These are phyloP conservation scores for Soucietia sequanensis DNA, from an alignment of 805 yeast species.

Conservation along the genomic window DNA sequence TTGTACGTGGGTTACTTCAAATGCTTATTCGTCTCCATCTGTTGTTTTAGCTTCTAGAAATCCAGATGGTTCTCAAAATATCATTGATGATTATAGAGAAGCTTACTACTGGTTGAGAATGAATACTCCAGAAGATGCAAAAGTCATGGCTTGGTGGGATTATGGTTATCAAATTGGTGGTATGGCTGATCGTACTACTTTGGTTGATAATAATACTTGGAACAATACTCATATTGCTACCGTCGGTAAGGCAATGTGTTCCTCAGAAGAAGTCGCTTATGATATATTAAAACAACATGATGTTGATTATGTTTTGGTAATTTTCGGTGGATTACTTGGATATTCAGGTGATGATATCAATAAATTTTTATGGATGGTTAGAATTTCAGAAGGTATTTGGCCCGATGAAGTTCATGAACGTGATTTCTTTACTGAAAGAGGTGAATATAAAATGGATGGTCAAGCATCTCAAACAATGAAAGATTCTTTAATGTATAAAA, in stretches of 20 bases:
- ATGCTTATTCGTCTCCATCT: constrained; percentile 96
- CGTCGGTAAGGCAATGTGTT: constrained; percentile 97
- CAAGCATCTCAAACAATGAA: constrained; percentile 83
- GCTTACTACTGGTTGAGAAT: constrained; percentile 98
- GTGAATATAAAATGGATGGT: constrained; percentile 86
- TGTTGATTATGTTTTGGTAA: constrained; percentile 89
- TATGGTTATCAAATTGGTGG: constrained; percentile 99
- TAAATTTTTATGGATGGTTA: constrained; percentile 97
- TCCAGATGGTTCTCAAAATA: constrained; percentile 79
- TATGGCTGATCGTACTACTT: constrained; percentile 98
- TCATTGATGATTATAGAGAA: constrained; percentile 97
- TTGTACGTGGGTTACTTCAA: constrained; percentile 96
- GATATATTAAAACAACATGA: constrained; percentile 86
- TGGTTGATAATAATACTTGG: constrained; percentile 99
- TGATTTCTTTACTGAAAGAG: constrained; percentile 75
- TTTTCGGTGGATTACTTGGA: constrained; percentile 93
- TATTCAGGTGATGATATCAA: constrained; percentile 95
- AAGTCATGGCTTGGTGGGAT: constrained; percentile 99
- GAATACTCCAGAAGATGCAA: constrained; percentile 96
- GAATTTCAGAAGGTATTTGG: constrained; percentile 99
- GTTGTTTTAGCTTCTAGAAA: constrained; percentile 84
- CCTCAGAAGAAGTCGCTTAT: constrained; percentile 83
- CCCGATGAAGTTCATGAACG: constrained; percentile 95
- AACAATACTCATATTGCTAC: constrained; percentile 99
- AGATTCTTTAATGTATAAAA: constrained; percentile 89